phyloP scores from a whole-genome alignment of 257 asterid species.

The Cordia subcordata region DNA sequence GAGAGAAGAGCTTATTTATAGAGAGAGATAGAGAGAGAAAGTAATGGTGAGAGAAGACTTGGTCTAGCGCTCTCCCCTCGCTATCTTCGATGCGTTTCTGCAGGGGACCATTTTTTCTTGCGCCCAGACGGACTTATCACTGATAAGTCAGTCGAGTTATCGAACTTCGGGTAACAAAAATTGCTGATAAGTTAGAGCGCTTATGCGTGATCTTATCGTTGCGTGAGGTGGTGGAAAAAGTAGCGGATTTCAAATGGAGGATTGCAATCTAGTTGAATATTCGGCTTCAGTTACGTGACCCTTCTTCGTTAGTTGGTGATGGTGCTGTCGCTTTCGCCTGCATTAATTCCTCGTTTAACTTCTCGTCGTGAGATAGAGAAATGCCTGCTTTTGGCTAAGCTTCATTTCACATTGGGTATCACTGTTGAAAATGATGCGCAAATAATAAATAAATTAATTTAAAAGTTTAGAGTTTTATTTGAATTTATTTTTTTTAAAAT shows the following conservation, averaged over 20 bases:
- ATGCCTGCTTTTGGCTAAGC: too few relatives aligned
- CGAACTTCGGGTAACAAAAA: fast-evolving
- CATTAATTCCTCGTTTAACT: neutral
- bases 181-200: fast-evolving
- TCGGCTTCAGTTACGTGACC: conserved; percentile 56
- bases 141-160: fast-evolving
- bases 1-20: too few relatives aligned
- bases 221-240: conserved; percentile 55
- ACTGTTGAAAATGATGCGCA: too few relatives aligned
- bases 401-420: too few relatives aligned
- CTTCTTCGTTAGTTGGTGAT: conserved; percentile 4
- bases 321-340: conserved; percentile 20
- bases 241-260: conserved; percentile 76
- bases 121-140: conserved; percentile 57
- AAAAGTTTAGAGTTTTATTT: too few relatives aligned
- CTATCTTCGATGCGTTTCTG: conserved; percentile 96
- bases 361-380: too few relatives aligned
- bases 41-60: conserved; percentile 41
- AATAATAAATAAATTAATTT: too few relatives aligned
- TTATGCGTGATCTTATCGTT: conserved; percentile 23
- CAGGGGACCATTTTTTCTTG: conserved; percentile 56
- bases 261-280: conserved; percentile 73
- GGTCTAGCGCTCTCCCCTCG: conserved; percentile 52
- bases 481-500: too few relatives aligned
- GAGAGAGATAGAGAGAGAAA: conserved; percentile 20